These are phyloP conservation scores for Russula abietina DNA, from an alignment of 768 basidiomycete species.

Conservation along the genomic window DNA sequence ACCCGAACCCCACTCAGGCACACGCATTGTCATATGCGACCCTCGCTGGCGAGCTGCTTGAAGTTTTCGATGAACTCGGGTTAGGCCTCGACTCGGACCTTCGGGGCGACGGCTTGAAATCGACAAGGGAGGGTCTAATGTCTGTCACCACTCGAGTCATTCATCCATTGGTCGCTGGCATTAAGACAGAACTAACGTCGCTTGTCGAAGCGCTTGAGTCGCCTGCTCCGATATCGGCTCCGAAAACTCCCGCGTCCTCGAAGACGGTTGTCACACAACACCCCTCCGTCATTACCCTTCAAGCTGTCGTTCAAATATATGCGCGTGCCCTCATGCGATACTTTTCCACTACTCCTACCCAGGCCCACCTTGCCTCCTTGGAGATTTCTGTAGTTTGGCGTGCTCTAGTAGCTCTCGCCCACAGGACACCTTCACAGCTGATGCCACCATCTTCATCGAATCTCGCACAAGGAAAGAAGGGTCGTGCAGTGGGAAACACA, in stretches of 20 bases:
- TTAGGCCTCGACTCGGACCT: conserved; percentile 56
- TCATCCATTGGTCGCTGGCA: conserved; percentile 54
- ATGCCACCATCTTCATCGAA: conserved; percentile 39
- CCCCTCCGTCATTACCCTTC: conserved; percentile 55
- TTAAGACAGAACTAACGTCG: conserved; percentile 56
- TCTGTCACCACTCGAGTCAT: conserved; percentile 63
- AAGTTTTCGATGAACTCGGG: conserved; percentile 59
- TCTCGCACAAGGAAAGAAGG: conserved; percentile 26
- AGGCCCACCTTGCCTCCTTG: conserved; percentile 59
- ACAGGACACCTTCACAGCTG: conserved; percentile 42
- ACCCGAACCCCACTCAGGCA: conserved; percentile 58
- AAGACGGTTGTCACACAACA: conserved; percentile 34
- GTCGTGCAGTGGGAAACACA: conserved; percentile 36
- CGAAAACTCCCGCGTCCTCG: conserved; percentile 1
- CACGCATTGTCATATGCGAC: conserved; percentile 64
- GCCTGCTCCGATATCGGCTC: conserved; percentile 27
- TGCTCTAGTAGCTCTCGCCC: conserved; percentile 61
- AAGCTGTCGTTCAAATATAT: conserved; percentile 57
- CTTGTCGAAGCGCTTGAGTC: conserved; percentile 58
- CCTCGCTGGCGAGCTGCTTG: conserved; percentile 69
- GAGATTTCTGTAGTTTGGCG: conserved; percentile 73
- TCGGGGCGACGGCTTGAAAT: conserved; percentile 62
- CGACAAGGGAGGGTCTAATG: conserved; percentile 62
- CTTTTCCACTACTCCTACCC: conserved; percentile 47
- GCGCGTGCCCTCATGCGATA: conserved; percentile 51